These are phyloP conservation scores for Hemileia vastatrix DNA, from an alignment of 1,284 basidiomycete species.

Conservation along the genomic window DNA sequence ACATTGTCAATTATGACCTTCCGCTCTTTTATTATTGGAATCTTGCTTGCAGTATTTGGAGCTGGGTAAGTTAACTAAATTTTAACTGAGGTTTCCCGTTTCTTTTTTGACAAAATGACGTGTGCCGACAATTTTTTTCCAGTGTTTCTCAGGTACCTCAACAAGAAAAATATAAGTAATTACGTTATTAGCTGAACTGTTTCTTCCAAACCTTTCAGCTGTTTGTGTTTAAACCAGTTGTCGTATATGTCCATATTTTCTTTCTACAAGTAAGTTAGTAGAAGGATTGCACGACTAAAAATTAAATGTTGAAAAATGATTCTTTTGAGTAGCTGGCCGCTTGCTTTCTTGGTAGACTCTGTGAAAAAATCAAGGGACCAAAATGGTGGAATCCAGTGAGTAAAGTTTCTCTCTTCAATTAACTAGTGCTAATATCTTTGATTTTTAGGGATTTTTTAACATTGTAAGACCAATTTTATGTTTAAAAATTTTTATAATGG, in stretches of 20 bases:
- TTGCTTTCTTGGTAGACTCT: background rate
- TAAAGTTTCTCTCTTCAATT: conserved; percentile 6
- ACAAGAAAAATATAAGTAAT: too few relatives aligned
- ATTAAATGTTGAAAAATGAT: too few relatives aligned
- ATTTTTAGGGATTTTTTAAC: conserved; percentile 11
- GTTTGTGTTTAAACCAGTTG: conserved; percentile 21
- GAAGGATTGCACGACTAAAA: too few relatives aligned
- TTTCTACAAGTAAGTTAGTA: conserved; percentile 23
- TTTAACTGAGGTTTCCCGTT: too few relatives aligned
- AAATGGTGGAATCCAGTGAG: too few relatives aligned
- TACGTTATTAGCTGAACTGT: too few relatives aligned
- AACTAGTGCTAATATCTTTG: conserved; percentile 11
- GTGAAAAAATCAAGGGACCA: background rate
- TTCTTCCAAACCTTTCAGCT: too few relatives aligned
- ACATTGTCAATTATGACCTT: conserved; percentile 12
- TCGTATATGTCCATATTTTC: conserved; percentile 8
- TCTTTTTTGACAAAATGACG: too few relatives aligned
- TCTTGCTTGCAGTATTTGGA: conserved; percentile 16
- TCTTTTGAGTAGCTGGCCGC: background rate
- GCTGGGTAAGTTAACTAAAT: too few relatives aligned
- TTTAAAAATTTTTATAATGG: too few relatives aligned
- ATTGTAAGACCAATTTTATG: background rate
- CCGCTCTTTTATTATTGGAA: conserved; percentile 10
- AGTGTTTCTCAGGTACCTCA: too few relatives aligned
- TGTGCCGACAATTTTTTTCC: too few relatives aligned